Evolutionary conservation across 2,329 filamentous ascomycete species (phyloP), one percentile per base, ranked within the genome.

Genomic region (Beauveria asiatica): DNA sequence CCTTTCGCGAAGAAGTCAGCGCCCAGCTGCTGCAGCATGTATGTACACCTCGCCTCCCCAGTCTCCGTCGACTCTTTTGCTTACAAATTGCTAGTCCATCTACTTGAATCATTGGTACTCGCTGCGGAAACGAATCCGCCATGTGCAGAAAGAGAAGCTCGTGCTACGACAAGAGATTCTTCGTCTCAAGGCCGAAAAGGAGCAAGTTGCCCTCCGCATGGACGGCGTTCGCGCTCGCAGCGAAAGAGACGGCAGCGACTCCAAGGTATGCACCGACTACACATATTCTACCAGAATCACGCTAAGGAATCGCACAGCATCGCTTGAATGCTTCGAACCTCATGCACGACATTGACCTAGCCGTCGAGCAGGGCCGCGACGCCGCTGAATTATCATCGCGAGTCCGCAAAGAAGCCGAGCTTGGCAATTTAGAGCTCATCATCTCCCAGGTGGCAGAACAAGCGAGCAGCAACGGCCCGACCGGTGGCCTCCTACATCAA

Each of bases 261-360:
- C 75, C 56, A 77, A 76, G 62, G 74, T 79, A 60, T 76, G 83
- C 83, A 70, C 63, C 77, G 70, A 41, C 23, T 16, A 11, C 25
- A 11, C 25, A 33, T 10, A n/a, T 3, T 25, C 8, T 19, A 19
- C 11, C 2, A n/a, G 1, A 5, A 17, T 19, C 1, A 3, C 3
- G 10, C 65, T 69, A 49, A 67, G 23, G 11, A 23, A 19, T 27
- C 13, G 11, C 16, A 0, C 27, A 74, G 69, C 75, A 79, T 62
- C 77, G 80, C 62, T 74, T 84, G 16, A 75, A 78, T 10, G 74
- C 85, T 17, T 87, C 85, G 19, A 76, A 78, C 3, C 70, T 79
- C 7, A 82, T 87, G 77, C 80, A 87, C 64, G 81, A 86, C 61
- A 78, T 87, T 59, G 84, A 87, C 57, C 70, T 86, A 19, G 83